Evolutionary conservation across 2,329 filamentous ascomycete genomes (phyloP).

Genomic region (Paecilomyces sp.): DNA sequence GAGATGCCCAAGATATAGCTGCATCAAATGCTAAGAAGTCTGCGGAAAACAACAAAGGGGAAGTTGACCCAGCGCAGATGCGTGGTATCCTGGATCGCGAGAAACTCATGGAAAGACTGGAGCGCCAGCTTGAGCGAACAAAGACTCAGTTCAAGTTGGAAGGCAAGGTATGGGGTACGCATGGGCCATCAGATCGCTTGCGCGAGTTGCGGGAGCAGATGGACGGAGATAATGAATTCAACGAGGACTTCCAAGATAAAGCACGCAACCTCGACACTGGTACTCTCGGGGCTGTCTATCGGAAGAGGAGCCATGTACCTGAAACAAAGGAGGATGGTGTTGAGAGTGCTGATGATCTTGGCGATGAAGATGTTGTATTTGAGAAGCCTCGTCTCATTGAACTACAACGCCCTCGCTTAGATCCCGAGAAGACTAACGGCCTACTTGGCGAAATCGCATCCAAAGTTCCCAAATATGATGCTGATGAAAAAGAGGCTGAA

Average conservation of each 20-base stretch:
- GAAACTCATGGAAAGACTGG: conserved; percentile 82
- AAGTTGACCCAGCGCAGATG: conserved; percentile 68
- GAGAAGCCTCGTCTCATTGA: conserved; percentile 76
- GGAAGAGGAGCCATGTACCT: conserved; percentile 42
- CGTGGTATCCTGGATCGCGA: conserved; percentile 91
- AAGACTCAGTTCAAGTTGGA: conserved; percentile 98
- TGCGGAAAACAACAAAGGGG: conserved; percentile 44
- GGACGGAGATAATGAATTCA: conserved; percentile 58
- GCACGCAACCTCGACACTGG: conserved; percentile 63
- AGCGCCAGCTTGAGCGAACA: conserved; percentile 90
- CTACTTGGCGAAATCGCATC: conserved; percentile 65
- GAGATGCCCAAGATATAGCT: conserved; percentile 92
- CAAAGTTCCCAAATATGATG: conserved; percentile 69
- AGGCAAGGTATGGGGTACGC: conserved; percentile 81
- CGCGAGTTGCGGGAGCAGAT: conserved; percentile 91
- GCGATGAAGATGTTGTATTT: conserved; percentile 56
- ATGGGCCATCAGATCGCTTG: conserved; percentile 83
- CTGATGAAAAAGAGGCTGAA: conserved; percentile 54
- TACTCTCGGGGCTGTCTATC: conserved; percentile 64
- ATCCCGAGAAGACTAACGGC: conserved; percentile 56
- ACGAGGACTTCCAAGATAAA: conserved; percentile 45
- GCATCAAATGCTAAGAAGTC: conserved; percentile 69
- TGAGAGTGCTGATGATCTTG: conserved; percentile 30
- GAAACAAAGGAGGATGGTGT: conserved; percentile 29
- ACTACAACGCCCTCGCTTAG: conserved; percentile 60